A percentile compares a stretch with the other conserved stretches of the same genome.
phyloP scores from a whole-genome alignment of 2,329 filamentous ascomycete species.

The Exophiala sp. region DNA sequence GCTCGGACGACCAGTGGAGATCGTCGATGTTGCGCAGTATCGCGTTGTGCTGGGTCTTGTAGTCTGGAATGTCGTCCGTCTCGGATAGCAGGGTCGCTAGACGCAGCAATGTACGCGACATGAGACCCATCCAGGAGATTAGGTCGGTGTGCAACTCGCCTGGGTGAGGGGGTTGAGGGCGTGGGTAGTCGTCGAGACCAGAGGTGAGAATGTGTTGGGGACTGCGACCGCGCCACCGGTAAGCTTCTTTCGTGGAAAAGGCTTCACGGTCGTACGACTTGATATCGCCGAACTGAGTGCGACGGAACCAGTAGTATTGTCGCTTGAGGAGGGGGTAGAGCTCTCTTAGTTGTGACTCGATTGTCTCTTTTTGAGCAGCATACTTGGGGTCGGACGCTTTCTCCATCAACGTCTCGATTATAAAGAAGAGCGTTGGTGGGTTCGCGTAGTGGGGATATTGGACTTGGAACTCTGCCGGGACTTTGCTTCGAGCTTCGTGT shows the following conservation, averaged over 20 bases:
- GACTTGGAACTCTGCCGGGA: slow-evolving; percentile 85
- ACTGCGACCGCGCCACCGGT: slow-evolving; percentile 90
- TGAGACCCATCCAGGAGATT: slow-evolving; percentile 96
- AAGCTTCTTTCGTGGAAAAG: slow-evolving; percentile 85
- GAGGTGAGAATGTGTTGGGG: slow-evolving; percentile 85
- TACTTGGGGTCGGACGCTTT: slow-evolving; percentile 53
- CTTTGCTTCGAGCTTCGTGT: slow-evolving; percentile 86
- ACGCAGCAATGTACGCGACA: slow-evolving; percentile 79
- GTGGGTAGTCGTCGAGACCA: slow-evolving; percentile 93
- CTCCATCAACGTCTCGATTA: slow-evolving; percentile 78
- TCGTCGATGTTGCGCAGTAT: slow-evolving; percentile 86
- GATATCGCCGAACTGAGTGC: slow-evolving; percentile 84
- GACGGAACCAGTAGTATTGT: slow-evolving; percentile 93
- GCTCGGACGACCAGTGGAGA: slow-evolving; percentile 82
- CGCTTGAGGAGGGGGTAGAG: slow-evolving; percentile 84
- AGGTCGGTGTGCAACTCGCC: slow-evolving; percentile 94
- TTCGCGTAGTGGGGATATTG: slow-evolving; percentile 98
- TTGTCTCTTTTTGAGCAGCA: slow-evolving; percentile 28
- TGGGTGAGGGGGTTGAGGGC: slow-evolving; percentile 87
- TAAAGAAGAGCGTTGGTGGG: slow-evolving; percentile 88
- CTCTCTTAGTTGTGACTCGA: slow-evolving; percentile 52
- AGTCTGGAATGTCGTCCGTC: slow-evolving; percentile 70
- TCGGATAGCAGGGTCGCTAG: slow-evolving; percentile 74
- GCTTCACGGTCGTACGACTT: slow-evolving; percentile 87
- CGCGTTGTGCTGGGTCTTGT: slow-evolving; percentile 67